Conservation (phyloP, 805 yeast species). For the Lachancea thermotolerans region DNA sequence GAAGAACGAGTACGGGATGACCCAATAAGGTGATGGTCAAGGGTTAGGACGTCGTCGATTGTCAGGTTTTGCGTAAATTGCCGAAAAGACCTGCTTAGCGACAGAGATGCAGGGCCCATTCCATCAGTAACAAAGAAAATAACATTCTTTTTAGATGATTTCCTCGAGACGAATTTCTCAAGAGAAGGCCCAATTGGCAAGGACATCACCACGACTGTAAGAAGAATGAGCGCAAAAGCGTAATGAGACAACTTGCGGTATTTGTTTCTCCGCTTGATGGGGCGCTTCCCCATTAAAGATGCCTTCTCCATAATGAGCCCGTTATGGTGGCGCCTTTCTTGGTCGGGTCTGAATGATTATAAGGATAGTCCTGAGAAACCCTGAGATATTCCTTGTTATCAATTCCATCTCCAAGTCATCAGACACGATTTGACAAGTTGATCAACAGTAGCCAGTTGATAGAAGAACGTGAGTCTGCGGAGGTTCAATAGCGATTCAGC, state of each 20-base stretch:
- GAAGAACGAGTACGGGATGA: slow-evolving; percentile 78
- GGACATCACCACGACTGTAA: background rate
- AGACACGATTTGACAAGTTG: too few relatives aligned
- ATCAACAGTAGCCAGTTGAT: too few relatives aligned
- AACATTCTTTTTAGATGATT: slow-evolving; percentile 52
- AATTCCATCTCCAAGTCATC: too few relatives aligned
- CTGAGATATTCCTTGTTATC: too few relatives aligned
- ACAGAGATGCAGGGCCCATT: slow-evolving; percentile 87
- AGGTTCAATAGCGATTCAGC: too few relatives aligned
- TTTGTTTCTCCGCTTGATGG: background rate
- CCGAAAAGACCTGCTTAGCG: slow-evolving; percentile 68
- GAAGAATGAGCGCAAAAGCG: background rate
- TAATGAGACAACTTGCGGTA: background rate
- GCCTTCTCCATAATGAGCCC: background rate
- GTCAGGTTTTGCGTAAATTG: slow-evolving; percentile 45
- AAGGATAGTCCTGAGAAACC: too few relatives aligned
- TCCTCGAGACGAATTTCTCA: background rate
- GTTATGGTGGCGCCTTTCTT: too few relatives aligned
- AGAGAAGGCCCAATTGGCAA: background rate
- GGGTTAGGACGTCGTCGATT: slow-evolving; percentile 46
- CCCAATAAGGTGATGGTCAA: slow-evolving; percentile 74
- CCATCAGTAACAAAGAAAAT: slow-evolving; percentile 91
- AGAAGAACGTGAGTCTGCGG: too few relatives aligned
- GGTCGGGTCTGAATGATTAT: too few relatives aligned
- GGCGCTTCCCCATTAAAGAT: background rate